Evolutionary conservation across 1,284 basidiomycete species (phyloP), one percentile per base, ranked within the genome.

Genomic region (Ceratobasidium papillatum): DNA sequence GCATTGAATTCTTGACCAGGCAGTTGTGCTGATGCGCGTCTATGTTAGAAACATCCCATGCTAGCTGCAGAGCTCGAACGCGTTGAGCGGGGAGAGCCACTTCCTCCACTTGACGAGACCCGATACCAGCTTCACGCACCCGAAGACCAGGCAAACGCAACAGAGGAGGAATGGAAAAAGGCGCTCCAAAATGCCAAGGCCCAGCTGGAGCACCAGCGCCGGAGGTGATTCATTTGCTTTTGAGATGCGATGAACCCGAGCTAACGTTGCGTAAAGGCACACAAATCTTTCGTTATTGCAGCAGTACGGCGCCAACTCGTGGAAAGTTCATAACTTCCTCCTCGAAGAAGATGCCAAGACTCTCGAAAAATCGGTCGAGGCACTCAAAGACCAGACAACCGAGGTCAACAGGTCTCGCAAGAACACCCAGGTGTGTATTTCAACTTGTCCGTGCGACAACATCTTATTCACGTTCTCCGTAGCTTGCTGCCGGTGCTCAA

Each of bases 291-390:
- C 91, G 8, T 84, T 99, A 25, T 83, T 98, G 51, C 91, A 94
- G 80, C 90, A 90, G 54, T 96, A 97, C 81, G 98, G 95, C 0
- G 84, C 92, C 12, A 98, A 98, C 84, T 91, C 92, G 11, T 98
- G 94, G 93, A 88, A 92, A 77, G 90, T 97, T 81, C 90, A 94
- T 81, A 97, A 98, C 82, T 96, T 95, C 81, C 86, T 93, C 38
- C 84, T 95, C 30, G 94, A 97, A 81, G 87, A 90, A 41, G 89
- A 91, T 51, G 89, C 91, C 8, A 91, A 91, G 78, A 88, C 91
- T 77, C 84, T 91, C 5, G 94, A 96, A 81, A 85, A 86, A 74
- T 85, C 90, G 17, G 84, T 94, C 3, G 91, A 94, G 77, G 87
- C 88, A 54, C 77, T 94, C 78, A 91, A 91, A 81, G 88, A 93